These are phyloP conservation scores for Aspergillus cristatus DNA, from an alignment of 495 filamentous ascomycete genomes.

Conservation along the genomic window DNA sequence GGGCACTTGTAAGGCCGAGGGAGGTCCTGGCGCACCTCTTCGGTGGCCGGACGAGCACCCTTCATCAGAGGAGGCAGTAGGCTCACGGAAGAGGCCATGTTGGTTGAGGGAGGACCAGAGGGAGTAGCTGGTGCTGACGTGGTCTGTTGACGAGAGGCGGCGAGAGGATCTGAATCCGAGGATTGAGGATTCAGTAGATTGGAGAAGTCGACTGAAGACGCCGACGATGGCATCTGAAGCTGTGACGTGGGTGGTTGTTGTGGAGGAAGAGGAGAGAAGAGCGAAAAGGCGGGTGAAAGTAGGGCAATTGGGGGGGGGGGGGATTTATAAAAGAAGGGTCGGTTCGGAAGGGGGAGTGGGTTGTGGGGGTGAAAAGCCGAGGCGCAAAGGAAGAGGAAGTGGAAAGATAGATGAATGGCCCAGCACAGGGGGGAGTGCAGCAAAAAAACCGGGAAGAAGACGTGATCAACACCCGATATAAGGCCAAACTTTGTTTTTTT, in stretches of 20 bases:
- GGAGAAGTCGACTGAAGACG: conserved; percentile 65
- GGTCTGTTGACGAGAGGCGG: conserved; percentile 7
- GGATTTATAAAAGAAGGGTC: too few species aligned
- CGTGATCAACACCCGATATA: too few species aligned
- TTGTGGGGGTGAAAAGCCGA: too few species aligned
- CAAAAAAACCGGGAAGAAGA: too few species aligned
- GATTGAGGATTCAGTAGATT: conserved; percentile 64
- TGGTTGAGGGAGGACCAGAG: conserved; percentile 21
- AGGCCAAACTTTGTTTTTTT: too few species aligned
- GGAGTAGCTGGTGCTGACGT: conserved; percentile 15
- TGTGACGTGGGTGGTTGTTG: conserved; percentile 16
- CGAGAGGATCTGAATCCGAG: conserved; percentile 14
- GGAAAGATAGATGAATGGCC: too few species aligned
- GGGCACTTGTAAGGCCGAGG: conserved; percentile 98
- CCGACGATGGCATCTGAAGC: conserved; percentile 65
- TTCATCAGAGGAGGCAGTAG: conserved; percentile 59
- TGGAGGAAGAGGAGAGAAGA: too few species aligned
- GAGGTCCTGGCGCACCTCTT: conserved; percentile 62
- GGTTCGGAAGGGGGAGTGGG: too few species aligned
- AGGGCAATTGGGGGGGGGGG: too few species aligned
- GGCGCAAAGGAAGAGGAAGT: conserved; percentile 8
- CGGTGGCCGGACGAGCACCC: conserved; percentile 51
- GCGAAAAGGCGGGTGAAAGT: too few species aligned
- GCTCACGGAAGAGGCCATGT: conserved; percentile 60
- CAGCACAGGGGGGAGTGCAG: too few species aligned